phyloP scores from a whole-genome alignment of 805 yeast species.

The Myxozyma nipponensis region DNA sequence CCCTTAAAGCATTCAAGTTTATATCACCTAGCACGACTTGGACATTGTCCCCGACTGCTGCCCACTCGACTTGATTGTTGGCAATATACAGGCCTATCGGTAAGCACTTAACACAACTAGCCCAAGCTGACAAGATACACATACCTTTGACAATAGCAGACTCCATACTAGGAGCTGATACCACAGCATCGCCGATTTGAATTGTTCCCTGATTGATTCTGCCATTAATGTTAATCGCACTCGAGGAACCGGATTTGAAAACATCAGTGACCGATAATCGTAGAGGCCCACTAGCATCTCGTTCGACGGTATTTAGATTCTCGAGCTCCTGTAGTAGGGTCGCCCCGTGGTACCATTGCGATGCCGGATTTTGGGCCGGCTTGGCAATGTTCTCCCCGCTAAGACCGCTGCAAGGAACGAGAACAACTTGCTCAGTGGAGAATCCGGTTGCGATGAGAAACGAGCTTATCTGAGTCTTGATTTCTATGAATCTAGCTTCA shows the following conservation, averaged over 20 bases:
- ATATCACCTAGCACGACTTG: slow-evolving; percentile 42
- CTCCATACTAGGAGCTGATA: slow-evolving; percentile 49
- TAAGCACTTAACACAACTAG: neutral
- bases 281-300: slow-evolving; percentile 45
- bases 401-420: slow-evolving; percentile 68
- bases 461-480: slow-evolving; percentile 47
- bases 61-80: slow-evolving; percentile 38
- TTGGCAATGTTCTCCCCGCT: slow-evolving; percentile 63
- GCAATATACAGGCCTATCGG: slow-evolving; percentile 9
- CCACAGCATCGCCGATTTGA: slow-evolving; percentile 65
- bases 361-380: slow-evolving; percentile 33
- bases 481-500: slow-evolving; percentile 49
- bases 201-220: slow-evolving; percentile 63
- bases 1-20: slow-evolving; percentile 47
- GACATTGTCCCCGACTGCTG: slow-evolving; percentile 55
- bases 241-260: slow-evolving; percentile 47
- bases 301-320: slow-evolving; percentile 7
- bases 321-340: slow-evolving; percentile 42
- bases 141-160: slow-evolving; percentile 31
- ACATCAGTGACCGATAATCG: slow-evolving; percentile 63
- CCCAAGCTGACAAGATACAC: slow-evolving; percentile 14
- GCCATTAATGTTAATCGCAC: slow-evolving; percentile 53
- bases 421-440: slow-evolving; percentile 40
- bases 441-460: slow-evolving; percentile 59
- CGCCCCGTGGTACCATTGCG: slow-evolving; percentile 46